Percentiles rank a stretch among this genome's conserved stretches.
These are phyloP conservation scores for Agapanthus africanus DNA, from an alignment of 106 monocot species.

Conservation along the genomic window DNA sequence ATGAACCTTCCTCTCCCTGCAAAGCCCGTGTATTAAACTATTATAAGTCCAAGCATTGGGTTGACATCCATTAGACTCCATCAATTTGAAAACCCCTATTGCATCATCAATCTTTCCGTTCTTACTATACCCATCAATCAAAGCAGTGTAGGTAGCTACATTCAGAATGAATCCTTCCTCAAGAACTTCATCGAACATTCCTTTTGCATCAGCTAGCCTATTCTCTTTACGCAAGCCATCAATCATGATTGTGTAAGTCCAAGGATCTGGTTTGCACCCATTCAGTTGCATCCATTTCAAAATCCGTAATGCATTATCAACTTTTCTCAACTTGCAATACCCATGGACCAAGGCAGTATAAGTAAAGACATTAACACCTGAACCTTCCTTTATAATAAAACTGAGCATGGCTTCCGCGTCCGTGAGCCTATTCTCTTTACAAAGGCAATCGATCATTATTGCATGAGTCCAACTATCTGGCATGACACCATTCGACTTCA, in stretches of 20 bases:
- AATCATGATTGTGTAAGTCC: conserved; percentile 17
- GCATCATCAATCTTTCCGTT: conserved; percentile 10
- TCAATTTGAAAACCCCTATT: conserved; percentile 9
- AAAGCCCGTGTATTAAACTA: conserved; percentile 14
- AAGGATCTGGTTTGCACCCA: conserved; percentile 20
- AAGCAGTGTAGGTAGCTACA: conserved; percentile 13
- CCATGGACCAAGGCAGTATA: conserved; percentile 20
- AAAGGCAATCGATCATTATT: conserved; percentile 13
- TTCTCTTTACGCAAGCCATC: conserved; percentile 7
- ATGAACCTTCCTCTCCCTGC: conserved; percentile 16
- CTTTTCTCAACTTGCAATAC: conserved; percentile 10
- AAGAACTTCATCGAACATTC: conserved; percentile 14
- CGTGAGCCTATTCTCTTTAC: conserved; percentile 17
- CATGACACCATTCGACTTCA: conserved; percentile 14
- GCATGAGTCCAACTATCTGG: conserved; percentile 16
- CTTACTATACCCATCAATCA: conserved; percentile 15
- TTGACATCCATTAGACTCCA: conserved; percentile 13
- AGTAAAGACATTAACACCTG: conserved; percentile 3
- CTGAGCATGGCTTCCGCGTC: conserved; percentile 18
- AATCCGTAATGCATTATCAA: not conserved
- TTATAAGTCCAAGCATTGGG: conserved; percentile 21
- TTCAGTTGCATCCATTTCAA: conserved; percentile 19
- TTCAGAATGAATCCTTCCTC: conserved; percentile 12
- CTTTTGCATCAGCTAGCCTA: conserved; percentile 13
- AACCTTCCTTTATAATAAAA: conserved; percentile 10